These are phyloP conservation scores for Thalassia testudinum DNA, from an alignment of 116 monocot genomes.

Conservation along the genomic window DNA sequence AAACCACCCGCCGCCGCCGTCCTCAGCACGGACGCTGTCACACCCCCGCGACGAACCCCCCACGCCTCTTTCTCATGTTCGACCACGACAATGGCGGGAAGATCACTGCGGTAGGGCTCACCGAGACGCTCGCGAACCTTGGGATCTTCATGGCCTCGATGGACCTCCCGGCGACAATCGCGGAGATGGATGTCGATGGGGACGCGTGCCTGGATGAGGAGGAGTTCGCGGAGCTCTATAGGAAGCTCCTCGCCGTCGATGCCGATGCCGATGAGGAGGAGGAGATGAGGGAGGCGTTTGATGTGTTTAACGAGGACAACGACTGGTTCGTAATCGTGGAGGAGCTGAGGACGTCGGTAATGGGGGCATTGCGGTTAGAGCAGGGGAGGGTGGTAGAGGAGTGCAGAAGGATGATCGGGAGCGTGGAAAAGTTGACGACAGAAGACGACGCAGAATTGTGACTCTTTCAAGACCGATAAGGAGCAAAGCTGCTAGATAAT, in stretches of 20 bases:
- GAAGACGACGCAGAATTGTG: conserved; percentile 28
- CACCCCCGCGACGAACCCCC: neutral
- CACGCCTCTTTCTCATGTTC: conserved; percentile 1
- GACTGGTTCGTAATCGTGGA: conserved; percentile 35
- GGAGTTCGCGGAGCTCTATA: conserved; percentile 12
- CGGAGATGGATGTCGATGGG: conserved; percentile 16
- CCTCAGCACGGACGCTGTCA: neutral
- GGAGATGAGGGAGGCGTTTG: conserved; percentile 32
- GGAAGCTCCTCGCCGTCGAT: neutral
- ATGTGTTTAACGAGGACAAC: conserved; percentile 28
- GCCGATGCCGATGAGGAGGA: neutral
- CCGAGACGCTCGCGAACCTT: conserved; percentile 22
- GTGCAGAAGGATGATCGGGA: conserved; percentile 28
- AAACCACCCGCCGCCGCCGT: neutral
- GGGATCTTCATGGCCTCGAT: conserved; percentile 16
- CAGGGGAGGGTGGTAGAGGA: conserved; percentile 9
- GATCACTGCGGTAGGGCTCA: conserved; percentile 30
- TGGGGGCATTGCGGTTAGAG: conserved; percentile 21
- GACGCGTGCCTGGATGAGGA: conserved; percentile 23
- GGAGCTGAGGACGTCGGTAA: conserved; percentile 31
- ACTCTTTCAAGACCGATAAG: conserved; percentile 77
- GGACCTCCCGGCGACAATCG: conserved; percentile 17
- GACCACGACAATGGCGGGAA: conserved; percentile 21
- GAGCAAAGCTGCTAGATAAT: neutral
- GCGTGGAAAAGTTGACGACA: conserved; percentile 30